These are phyloP conservation scores for Arthrobotrys sinensis DNA, from an alignment of 2,329 filamentous ascomycete genomes.

Conservation along the genomic window DNA sequence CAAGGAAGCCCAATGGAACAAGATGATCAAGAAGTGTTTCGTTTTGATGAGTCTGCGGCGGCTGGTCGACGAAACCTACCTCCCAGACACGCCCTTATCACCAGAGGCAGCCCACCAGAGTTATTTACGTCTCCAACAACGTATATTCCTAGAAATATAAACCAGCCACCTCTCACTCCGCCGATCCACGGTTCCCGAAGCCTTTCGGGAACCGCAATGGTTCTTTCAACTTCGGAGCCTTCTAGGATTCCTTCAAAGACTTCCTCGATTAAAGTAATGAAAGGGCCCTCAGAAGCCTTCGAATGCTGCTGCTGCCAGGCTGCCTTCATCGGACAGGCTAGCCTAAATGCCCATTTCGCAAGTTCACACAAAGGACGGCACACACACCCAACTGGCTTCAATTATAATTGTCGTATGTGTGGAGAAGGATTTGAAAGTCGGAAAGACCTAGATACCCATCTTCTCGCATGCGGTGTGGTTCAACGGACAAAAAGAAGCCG, in stretches of 20 bases:
- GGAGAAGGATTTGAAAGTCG: constrained; percentile 37
- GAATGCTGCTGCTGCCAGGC: constrained; percentile 51
- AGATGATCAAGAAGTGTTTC: constrained; percentile 45
- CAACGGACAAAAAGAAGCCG: constrained; percentile 17
- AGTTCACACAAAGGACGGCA: constrained; percentile 42
- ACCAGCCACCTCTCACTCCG: background rate
- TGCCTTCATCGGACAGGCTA: constrained; percentile 18
- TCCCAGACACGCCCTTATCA: background rate
- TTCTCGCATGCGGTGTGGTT: constrained; percentile 49
- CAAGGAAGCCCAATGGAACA: constrained; percentile 23
- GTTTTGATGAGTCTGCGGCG: constrained; percentile 21
- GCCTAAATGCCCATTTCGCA: constrained; percentile 34
- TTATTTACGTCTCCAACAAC: constrained; percentile 27
- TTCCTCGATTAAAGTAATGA: constrained; percentile 5
- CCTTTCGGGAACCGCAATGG: background rate
- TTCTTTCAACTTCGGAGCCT: constrained; percentile 36
- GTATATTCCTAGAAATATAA: constrained; percentile 2
- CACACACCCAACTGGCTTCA: constrained; percentile 24
- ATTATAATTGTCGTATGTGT: constrained; percentile 24
- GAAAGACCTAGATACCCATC: constrained; percentile 35
- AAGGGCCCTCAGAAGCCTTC: constrained; percentile 6
- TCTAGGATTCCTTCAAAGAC: constrained; percentile 1
- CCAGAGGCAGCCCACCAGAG: constrained; percentile 1
- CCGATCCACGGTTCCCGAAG: background rate
- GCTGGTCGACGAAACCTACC: background rate